Conservation (phyloP, 2,329 filamentous ascomycete species). For the Podosphaera xanthii region DNA sequence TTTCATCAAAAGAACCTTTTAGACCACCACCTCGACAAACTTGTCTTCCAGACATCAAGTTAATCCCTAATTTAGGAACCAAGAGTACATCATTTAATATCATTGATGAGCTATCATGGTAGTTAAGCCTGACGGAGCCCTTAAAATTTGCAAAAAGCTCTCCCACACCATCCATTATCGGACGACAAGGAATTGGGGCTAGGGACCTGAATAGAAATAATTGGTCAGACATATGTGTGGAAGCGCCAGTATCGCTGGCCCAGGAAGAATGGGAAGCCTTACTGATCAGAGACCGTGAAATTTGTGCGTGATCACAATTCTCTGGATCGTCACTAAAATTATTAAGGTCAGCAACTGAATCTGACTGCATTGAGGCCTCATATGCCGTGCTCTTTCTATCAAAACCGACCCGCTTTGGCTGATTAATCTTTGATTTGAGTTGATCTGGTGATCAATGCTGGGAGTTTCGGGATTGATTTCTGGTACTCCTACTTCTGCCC, state of each 20-base stretch:
- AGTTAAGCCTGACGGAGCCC: not conserved
- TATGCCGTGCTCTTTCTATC: not conserved
- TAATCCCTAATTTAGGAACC: not conserved
- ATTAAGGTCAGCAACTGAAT: not conserved
- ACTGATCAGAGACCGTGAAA: not conserved
- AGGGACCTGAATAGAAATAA: not conserved
- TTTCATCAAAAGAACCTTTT: not conserved
- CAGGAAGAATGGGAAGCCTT: not conserved
- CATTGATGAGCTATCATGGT: not conserved
- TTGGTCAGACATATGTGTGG: not conserved
- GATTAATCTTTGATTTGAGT: not conserved
- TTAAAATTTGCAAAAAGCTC: not conserved
- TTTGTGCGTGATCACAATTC: not conserved
- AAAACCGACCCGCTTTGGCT: not conserved
- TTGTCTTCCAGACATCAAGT: conserved; percentile 1
- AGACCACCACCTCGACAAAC: not conserved
- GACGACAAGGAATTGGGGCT: not conserved
- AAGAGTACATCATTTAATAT: not conserved
- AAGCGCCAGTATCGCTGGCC: not conserved
- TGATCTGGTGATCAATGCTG: not conserved
- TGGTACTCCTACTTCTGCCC: not conserved
- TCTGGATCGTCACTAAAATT: not conserved
- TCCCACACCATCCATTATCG: not conserved
- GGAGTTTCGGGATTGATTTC: not conserved
- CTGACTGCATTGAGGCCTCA: not conserved